Percentiles rank a stretch among this genome's conserved stretches.
Conservation (phyloP, 2,329 filamentous ascomycete species). For the Alternaria incomplexa region DNA sequence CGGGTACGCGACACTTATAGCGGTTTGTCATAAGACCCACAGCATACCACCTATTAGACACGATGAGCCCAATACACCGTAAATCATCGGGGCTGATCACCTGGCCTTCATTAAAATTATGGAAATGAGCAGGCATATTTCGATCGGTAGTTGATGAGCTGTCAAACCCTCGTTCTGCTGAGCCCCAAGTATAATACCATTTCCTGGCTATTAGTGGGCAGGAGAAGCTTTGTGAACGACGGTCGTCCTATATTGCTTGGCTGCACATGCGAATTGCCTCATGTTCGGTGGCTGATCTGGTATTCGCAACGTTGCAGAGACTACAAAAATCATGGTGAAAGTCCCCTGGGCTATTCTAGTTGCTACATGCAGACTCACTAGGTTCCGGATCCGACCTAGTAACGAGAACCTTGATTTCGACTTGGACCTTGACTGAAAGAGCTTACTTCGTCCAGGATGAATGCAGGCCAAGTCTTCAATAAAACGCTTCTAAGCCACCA, state of each 20-base stretch:
- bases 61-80: constrained; percentile 4
- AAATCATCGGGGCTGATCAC: constrained; percentile 18
- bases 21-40: neutral
- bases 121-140: constrained; percentile 33
- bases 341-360: neutral
- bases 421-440: neutral
- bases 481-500: constrained; percentile 24
- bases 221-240: neutral
- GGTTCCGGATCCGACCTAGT: neutral
- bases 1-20: neutral
- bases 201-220: constrained; percentile 1
- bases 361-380: neutral
- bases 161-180: constrained; percentile 5
- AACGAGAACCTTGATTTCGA: neutral
- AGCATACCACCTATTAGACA: neutral
- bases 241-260: neutral
- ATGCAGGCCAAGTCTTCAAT: constrained; percentile 27
- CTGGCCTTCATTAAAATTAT: constrained; percentile 19
- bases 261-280: neutral
- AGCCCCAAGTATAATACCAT: constrained; percentile 15
- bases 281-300: neutral
- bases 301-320: neutral
- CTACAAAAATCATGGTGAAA: neutral
- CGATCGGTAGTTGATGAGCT: constrained; percentile 16
- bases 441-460: neutral